Conservation (phyloP, 2,329 filamentous ascomycete genomes). For the Penicillium thymicola region DNA sequence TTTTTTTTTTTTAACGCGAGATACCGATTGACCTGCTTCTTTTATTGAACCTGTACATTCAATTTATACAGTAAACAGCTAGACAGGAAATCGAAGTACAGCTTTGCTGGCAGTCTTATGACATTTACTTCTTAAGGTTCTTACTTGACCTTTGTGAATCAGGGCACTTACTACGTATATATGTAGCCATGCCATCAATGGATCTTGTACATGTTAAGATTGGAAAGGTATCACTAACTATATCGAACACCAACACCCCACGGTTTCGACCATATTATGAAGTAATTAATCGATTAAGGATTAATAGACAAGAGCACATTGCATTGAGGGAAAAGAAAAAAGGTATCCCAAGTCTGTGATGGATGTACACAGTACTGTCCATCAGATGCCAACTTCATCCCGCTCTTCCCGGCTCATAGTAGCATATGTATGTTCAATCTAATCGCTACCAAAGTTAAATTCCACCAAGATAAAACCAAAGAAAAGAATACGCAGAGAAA, state of each 20-base stretch:
- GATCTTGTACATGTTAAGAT: not conserved
- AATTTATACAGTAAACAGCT: not conserved
- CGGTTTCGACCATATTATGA: not conserved
- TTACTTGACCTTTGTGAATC: not conserved
- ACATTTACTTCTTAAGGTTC: not conserved
- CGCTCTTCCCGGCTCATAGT: not conserved
- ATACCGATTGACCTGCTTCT: not conserved
- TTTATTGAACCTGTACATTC: not conserved
- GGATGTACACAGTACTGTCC: not conserved
- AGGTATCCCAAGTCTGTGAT: not conserved
- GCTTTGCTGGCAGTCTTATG: not conserved
- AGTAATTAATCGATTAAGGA: constrained; percentile 1
- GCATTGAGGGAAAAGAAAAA: too few relatives aligned
- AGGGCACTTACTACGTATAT: not conserved
- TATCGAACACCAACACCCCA: not conserved
- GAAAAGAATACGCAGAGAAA: not conserved
- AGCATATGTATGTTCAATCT: constrained; percentile 7
- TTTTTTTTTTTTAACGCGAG: constrained; percentile 1
- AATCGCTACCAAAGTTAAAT: not conserved
- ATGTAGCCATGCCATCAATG: not conserved
- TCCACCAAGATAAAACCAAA: not conserved
- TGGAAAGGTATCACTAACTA: not conserved
- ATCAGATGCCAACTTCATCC: not conserved
- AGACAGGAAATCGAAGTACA: not conserved
- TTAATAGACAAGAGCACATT: not conserved